Conservation (phyloP, 805 yeast genomes). For the Ogataea methanolica region DNA sequence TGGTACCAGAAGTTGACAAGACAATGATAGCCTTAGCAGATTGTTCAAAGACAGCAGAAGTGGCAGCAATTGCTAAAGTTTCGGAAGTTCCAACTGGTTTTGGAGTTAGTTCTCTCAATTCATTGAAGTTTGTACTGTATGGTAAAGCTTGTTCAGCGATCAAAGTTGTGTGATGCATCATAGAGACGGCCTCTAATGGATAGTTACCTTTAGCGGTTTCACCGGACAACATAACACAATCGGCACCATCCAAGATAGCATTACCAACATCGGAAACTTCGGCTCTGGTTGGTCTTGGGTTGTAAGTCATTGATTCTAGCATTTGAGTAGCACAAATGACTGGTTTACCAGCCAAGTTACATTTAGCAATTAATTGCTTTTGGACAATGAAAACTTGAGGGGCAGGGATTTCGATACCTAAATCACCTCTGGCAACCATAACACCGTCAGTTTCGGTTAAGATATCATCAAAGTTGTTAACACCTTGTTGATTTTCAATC, state of each 20-base stretch:
- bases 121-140: constrained; percentile 77
- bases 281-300: constrained; percentile 99
- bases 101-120: constrained; percentile 77
- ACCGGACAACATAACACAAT: constrained; percentile 99
- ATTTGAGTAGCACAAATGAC: constrained; percentile 99
- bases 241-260: constrained; percentile 98
- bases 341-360: constrained; percentile 99
- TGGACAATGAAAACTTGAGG: constrained; percentile 98
- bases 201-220: constrained; percentile 99
- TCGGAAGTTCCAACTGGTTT: constrained; percentile 92
- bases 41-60: constrained; percentile 94
- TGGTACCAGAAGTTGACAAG: constrained; percentile 89
- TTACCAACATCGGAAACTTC: constrained; percentile 99
- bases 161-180: constrained; percentile 97
- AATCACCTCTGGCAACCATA: constrained; percentile 99
- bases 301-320: constrained; percentile 99
- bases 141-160: constrained; percentile 97
- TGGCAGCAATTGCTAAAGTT: constrained; percentile 97
- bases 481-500: constrained; percentile 99
- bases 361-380: constrained; percentile 98
- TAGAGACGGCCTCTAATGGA: constrained; percentile 95
- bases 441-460: constrained; percentile 95
- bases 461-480: constrained; percentile 97
- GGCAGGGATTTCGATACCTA: constrained; percentile 99
- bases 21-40: constrained; percentile 95